Evolutionary conservation across 495 filamentous ascomycete species (phyloP), one percentile per base, ranked within the genome.

Genomic region (Trichoderma orchidacearum): DNA sequence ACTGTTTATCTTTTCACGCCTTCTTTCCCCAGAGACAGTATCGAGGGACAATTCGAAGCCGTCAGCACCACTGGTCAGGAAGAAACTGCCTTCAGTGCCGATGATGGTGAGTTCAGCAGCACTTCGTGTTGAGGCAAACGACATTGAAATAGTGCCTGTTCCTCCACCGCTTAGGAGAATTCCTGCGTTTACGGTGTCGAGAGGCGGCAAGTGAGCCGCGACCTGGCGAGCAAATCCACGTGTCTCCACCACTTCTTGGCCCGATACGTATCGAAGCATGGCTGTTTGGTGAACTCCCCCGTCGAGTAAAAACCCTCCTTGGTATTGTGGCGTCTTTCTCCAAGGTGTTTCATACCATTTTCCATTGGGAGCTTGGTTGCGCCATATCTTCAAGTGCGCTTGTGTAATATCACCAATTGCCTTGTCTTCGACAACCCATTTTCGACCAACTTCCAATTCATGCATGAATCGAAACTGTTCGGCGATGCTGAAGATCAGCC

Each of bases 271-370:
- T 45, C 85, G 70, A 4, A 84, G 68, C 0, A 70, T 83, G 18
- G 87, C 88, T 23, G 83, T 70, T 55, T 79, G 81, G 63, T 91
- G 88, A 5, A 93, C 80, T 3, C 88, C 87, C 3, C 84, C 87
- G 59, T 91, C 88, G 0, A 92, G 71, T 17, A 90, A 64, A 62
- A 90, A 93, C 17, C 88, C 88, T 21, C 86, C 88, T 64, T 89
- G 85, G 62, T 89, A 79, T 31, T 76, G 69, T 0, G 87, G 87
- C 13, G 59, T 75, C 63, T 85, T 87, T 18, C 88, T 80, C 88
- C 88, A 90, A 36, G 74, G 66, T 1, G 87, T 91, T 55, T 83
- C 69, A 60, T 59, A 66, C 55, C 63, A 71, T 35, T 66, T 66
- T 0, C 41, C 41, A 12, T 25, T 11, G 9, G 41, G 41, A 25